These are phyloP conservation scores for Exobasidium rhododendri DNA, from an alignment of 1,284 basidiomycete species.

Conservation along the genomic window DNA sequence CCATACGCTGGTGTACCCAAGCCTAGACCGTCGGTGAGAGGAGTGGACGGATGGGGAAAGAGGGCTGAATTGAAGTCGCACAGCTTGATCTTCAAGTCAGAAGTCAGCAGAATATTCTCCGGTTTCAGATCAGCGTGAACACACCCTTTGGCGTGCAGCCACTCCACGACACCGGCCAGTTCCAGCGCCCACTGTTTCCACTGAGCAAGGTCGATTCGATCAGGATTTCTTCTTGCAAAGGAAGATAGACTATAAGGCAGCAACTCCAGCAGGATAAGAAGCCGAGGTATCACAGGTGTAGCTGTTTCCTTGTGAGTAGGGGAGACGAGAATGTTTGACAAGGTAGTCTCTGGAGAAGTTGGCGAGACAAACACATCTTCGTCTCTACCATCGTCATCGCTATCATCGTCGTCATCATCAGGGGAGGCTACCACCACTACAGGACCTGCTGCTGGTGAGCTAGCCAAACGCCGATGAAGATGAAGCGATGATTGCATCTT, in stretches of 20 bases:
- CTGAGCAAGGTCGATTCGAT: slow-evolving; percentile 32
- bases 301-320: not conserved
- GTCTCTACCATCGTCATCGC: too few species aligned
- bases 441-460: not conserved
- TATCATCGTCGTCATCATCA: not conserved
- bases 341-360: not conserved
- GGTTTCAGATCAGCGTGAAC: slow-evolving; percentile 52
- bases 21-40: slow-evolving; percentile 39
- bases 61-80: slow-evolving; percentile 54
- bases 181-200: slow-evolving; percentile 47
- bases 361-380: not conserved
- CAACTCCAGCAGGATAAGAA: slow-evolving; percentile 50
- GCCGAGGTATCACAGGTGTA: slow-evolving; percentile 24
- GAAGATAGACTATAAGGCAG: slow-evolving; percentile 39
- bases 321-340: not conserved
- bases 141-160: slow-evolving; percentile 44
- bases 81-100: slow-evolving; percentile 41
- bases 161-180: slow-evolving; percentile 36
- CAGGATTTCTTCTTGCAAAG: slow-evolving; percentile 26
- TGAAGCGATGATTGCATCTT: not conserved
- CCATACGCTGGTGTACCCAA: slow-evolving; percentile 52
- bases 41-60: slow-evolving; percentile 37
- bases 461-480: not conserved
- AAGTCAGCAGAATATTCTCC: slow-evolving; percentile 47
- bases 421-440: not conserved